Base-by-base conservation (phyloP, 2,329 filamentous ascomycete genomes). In the Teratosphaeria viscida region DNA sequence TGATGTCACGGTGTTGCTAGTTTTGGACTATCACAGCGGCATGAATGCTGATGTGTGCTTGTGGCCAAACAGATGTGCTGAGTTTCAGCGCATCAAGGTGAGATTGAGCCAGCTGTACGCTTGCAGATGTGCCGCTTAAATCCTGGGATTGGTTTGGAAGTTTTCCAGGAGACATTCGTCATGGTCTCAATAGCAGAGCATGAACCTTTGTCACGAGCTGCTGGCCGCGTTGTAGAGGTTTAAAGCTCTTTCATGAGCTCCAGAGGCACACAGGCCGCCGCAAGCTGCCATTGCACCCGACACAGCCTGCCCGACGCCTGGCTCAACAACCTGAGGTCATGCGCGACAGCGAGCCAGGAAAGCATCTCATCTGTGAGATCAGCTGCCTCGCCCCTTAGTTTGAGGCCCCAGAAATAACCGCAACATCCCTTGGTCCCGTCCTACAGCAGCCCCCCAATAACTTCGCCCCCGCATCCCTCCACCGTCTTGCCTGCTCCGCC, bases 371-470 rank as follows among this genome's bases (percentile, higher is more conserved):
- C 23, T 23, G 19, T 49, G 14, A 8, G 43, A n/a, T 49, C 43
- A 49, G 43, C 14, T 49, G 43, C 14, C 16, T 49, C 43, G 3
- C n/a, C 8, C 23, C 43, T 6, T 23, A 19, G 5, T 49, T 54
- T 14, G 32, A n/a, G 5, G 53, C 12, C 32, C 27, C 7, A 7
- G 34, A 54, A 64, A 77, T 71, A 11, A 68, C 67, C 34, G 61
- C 59, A n/a, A 78, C 74, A 61, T 77, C 74, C 10, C 69, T 66
- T 0, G 76, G 77, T 5, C 72, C 74, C 14, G 75, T 78, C 57
- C 77, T 69, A 68, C 78, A 80, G 64, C 78, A 80, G 1, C 78
- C 78, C 11, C 78, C 78, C 55, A 80, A 72, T 53, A 78, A 59
- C 58, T 69, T 70, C 10, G 75, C 78, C 1, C 77, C 76, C 32